phyloP scores from a whole-genome alignment of 805 yeast genomes.

The Myxozyma neglecta region DNA sequence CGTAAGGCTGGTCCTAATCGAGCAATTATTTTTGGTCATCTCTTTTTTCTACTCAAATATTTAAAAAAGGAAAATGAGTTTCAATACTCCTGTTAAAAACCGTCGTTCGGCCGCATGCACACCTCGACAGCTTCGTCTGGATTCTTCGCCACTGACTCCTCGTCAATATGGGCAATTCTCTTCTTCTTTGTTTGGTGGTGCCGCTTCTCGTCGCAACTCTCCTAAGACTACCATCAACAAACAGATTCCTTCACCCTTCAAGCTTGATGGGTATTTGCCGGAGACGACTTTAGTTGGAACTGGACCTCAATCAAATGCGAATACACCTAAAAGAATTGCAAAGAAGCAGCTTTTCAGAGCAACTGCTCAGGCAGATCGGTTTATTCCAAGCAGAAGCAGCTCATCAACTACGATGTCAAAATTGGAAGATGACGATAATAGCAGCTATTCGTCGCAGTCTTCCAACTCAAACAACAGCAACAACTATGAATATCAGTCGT shows the following conservation, averaged over 20 bases:
- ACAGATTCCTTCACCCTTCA: slow-evolving; percentile 45
- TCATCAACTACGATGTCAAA: slow-evolving; percentile 50
- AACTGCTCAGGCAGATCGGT: slow-evolving; percentile 50
- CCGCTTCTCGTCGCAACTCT: slow-evolving; percentile 12
- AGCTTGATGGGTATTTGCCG: slow-evolving; percentile 47
- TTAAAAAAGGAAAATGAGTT: slow-evolving; percentile 17
- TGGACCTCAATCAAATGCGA: slow-evolving; percentile 38
- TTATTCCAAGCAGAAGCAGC: slow-evolving; percentile 58
- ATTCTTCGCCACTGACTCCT: slow-evolving; percentile 25
- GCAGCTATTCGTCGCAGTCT: slow-evolving; percentile 38
- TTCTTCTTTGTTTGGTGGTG: slow-evolving; percentile 4
- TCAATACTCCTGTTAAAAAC: slow-evolving; percentile 33
- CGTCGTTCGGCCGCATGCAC: slow-evolving; percentile 19
- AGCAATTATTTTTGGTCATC: neutral
- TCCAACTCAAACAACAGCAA: neutral
- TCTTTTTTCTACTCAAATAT: neutral
- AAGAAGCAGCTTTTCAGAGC: slow-evolving; percentile 34
- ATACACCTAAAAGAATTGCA: slow-evolving; percentile 32
- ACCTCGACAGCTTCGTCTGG: slow-evolving; percentile 34
- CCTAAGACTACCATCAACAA: slow-evolving; percentile 28
- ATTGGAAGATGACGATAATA: slow-evolving; percentile 35
- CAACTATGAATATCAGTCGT: slow-evolving; percentile 28
- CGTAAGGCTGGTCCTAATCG: slow-evolving; percentile 26
- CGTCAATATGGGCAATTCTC: slow-evolving; percentile 20
- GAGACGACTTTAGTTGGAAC: slow-evolving; percentile 43